phyloP scores from a whole-genome alignment of 2,329 filamentous ascomycete genomes.

The Diaporthe australafricana region DNA sequence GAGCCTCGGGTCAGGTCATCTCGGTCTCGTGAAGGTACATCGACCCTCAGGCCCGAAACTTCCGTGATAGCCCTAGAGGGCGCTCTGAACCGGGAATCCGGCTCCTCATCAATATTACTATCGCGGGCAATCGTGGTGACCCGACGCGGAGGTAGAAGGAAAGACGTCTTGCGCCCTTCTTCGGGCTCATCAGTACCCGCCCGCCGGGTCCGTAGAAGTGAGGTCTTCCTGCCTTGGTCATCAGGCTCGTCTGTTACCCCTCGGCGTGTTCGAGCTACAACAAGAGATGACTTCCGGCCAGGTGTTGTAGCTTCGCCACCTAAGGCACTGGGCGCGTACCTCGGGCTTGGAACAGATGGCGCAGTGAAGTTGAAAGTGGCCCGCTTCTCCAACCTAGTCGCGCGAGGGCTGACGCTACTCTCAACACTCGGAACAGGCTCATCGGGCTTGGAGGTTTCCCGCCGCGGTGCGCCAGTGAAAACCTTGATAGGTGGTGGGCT shows the following conservation, averaged over 20 bases:
- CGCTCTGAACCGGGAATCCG: slow-evolving; percentile 63
- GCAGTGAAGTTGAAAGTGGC: slow-evolving; percentile 50
- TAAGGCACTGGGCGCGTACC: slow-evolving; percentile 46
- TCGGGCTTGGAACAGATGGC: slow-evolving; percentile 58
- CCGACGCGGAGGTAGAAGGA: slow-evolving; percentile 59
- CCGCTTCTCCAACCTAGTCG: slow-evolving; percentile 66
- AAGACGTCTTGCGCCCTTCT: slow-evolving; percentile 56
- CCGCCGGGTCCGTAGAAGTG: slow-evolving; percentile 59
- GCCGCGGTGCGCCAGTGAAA: slow-evolving; percentile 48
- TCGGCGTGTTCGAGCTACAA: slow-evolving; percentile 55
- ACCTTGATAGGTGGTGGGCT: slow-evolving; percentile 61
- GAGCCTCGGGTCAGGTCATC: slow-evolving; percentile 23
- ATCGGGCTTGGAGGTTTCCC: slow-evolving; percentile 56
- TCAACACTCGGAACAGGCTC: slow-evolving; percentile 49
- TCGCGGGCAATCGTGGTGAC: slow-evolving; percentile 47
- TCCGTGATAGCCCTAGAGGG: slow-evolving; percentile 71
- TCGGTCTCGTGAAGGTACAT: slow-evolving; percentile 46
- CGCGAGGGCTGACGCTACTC: slow-evolving; percentile 55
- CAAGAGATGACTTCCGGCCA: slow-evolving; percentile 66
- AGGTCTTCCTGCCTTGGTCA: slow-evolving; percentile 55
- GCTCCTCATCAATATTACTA: slow-evolving; percentile 58
- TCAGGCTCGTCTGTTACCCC: slow-evolving; percentile 63
- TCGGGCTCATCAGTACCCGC: slow-evolving; percentile 63
- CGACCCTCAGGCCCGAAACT: slow-evolving; percentile 54
- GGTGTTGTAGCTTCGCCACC: slow-evolving; percentile 47